phyloP scores from a whole-genome alignment of 495 filamentous ascomycete species.

The Evernia prunastri region DNA sequence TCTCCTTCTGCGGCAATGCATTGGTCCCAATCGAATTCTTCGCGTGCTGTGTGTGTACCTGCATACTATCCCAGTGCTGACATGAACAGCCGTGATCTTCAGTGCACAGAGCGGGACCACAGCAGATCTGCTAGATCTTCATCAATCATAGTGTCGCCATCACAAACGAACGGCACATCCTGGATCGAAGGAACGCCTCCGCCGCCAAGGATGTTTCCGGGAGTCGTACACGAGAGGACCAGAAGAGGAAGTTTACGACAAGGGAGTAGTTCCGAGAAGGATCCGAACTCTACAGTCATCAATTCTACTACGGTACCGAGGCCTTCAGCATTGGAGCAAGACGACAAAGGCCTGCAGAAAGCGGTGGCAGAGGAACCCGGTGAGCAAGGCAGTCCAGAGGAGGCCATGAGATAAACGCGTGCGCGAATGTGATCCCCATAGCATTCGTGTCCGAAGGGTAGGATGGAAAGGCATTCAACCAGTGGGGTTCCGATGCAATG shows the following conservation, averaged over 20 bases:
- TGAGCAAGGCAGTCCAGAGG: slow-evolving; percentile 39
- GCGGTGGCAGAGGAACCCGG: slow-evolving; percentile 61
- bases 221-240: slow-evolving; percentile 56
- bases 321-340: slow-evolving; percentile 36
- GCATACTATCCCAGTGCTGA: slow-evolving; percentile 22
- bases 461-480: not conserved
- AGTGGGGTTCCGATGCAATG: not conserved
- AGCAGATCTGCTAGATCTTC: slow-evolving; percentile 22
- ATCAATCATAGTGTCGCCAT: slow-evolving; percentile 22
- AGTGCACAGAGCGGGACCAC: slow-evolving; percentile 20
- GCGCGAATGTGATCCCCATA: not conserved
- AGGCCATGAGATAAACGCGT: not conserved
- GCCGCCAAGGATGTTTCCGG: slow-evolving; percentile 67
- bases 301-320: slow-evolving; percentile 10
- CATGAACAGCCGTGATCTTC: slow-evolving; percentile 30
- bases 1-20: slow-evolving; percentile 17
- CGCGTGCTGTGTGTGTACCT: slow-evolving; percentile 7
- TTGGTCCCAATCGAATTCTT: not conserved
- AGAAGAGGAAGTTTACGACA: slow-evolving; percentile 43
- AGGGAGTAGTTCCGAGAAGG: slow-evolving; percentile 33
- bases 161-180: slow-evolving; percentile 17
- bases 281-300: slow-evolving; percentile 15
- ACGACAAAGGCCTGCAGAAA: slow-evolving; percentile 50
- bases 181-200: slow-evolving; percentile 33
- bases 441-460: not conserved